Base-by-base conservation (phyloP, 106 monocot genomes). In the Phalaenopsis equestris region DNA sequence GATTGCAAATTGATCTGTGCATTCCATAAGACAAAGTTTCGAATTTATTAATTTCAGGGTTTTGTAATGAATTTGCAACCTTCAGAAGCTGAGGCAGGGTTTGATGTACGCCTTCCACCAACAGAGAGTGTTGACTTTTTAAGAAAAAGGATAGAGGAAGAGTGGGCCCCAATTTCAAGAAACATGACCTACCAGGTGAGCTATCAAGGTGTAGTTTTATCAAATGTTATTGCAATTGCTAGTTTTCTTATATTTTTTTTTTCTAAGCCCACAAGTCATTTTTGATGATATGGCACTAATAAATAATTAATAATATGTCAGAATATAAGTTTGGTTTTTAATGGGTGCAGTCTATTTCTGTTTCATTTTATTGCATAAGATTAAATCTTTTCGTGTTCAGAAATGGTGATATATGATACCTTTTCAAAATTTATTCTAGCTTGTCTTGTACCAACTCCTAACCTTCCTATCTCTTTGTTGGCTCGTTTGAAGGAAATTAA, bases 41-140 rank as follows among this genome's bases (percentile, higher is more conserved):
- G 17, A 55, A 41, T 77, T 14, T 38, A 41, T 58, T 84, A 36
- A 45, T n/a, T 82, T 55, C 80, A 94, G 97, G 97, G 94, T 87
- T 98, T 92, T 88, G 90, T 87, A 41, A 98, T 94, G 97, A 94
- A 98, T 42, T 77, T 92, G 87, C 97, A 98, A 89, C 90, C 97
- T 76, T 98, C 97, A 75, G 97, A 98, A 84, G 94, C 84, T 41
- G 97, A 94, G 79, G 84, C 80, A 38, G 96, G 94, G 9, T 92
- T 90, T 86, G 92, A 97, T 87, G 21, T 97, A 57, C 91, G 94
- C 14, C 79, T 97, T 76, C 94, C 94, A 42, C 96, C 96, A 43
- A 90, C 92, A 46, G 81, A 65, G 79, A 84, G 92, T 65, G 61
- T 82, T 61, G 89, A 88, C 68, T 41, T 81, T 42, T 18, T 94